A percentile compares a stretch with the other conserved stretches of the same genome.
phyloP scores from a whole-genome alignment of 2,329 filamentous ascomycete genomes.

The Chrysoporthe cubensis region DNA sequence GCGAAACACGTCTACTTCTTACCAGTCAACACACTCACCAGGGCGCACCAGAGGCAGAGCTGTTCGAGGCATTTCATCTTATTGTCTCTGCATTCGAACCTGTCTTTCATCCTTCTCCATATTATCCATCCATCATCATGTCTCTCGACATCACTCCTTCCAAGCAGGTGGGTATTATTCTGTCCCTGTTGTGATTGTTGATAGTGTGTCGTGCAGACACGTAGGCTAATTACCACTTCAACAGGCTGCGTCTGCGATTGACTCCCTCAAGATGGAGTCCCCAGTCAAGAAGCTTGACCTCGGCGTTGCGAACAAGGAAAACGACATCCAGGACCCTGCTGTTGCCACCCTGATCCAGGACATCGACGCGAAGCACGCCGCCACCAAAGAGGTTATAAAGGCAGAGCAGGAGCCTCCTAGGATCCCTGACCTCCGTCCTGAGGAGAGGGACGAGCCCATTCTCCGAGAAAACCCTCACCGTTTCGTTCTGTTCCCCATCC shows the following conservation, averaged over 20 bases:
- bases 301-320: constrained; percentile 77
- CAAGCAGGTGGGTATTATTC: constrained; percentile 36
- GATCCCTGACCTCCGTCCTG: constrained; percentile 51
- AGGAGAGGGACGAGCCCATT: constrained; percentile 85
- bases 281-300: constrained; percentile 91
- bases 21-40: constrained; percentile 10
- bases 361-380: constrained; percentile 62
- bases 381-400: constrained; percentile 49
- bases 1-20: constrained; percentile 14
- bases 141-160: constrained; percentile 61
- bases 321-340: constrained; percentile 60
- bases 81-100: constrained; percentile 43
- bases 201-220: constrained; percentile 29
- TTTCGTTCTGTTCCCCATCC: constrained; percentile 98
- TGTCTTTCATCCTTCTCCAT: constrained; percentile 4
- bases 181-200: constrained; percentile 3
- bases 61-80: constrained; percentile 13
- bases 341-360: constrained; percentile 57
- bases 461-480: constrained; percentile 94
- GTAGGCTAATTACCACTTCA: constrained; percentile 39
- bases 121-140: constrained; percentile 57
- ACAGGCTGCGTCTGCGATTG: constrained; percentile 84
- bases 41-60: not conserved
- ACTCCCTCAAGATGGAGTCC: constrained; percentile 90
- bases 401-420: constrained; percentile 45